Evolutionary conservation across 495 filamentous ascomycete genomes (phyloP).

Genomic region (Penicillium verhagenii): DNA sequence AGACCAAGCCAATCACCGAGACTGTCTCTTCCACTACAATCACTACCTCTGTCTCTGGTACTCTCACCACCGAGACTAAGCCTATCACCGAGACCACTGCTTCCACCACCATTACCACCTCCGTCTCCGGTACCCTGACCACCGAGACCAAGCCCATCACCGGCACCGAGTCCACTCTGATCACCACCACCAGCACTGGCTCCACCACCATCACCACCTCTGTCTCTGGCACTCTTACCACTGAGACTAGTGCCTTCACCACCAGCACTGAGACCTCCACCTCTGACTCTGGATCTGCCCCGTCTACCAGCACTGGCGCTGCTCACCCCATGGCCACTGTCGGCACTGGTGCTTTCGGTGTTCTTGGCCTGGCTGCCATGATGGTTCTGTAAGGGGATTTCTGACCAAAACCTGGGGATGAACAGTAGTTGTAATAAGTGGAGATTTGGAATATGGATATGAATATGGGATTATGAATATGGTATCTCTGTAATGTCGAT

Average conservation of each 20-base stretch:
- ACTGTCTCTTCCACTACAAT: no score
- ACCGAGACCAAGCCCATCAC: not conserved
- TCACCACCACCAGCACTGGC: conserved; percentile 17
- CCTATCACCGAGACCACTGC: conserved; percentile 1
- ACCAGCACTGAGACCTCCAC: conserved; percentile 11
- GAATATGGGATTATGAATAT: not conserved
- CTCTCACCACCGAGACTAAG: conserved; percentile 19
- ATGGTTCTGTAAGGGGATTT: conserved; percentile 36
- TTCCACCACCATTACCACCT: conserved; percentile 2
- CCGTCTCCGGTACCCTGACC: conserved; percentile 11
- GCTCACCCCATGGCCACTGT: conserved; percentile 37
- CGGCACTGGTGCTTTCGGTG: conserved; percentile 37
- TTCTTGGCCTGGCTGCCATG: conserved; percentile 40
- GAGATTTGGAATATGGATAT: not conserved
- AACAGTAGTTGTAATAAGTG: not conserved
- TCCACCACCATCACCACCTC: conserved; percentile 16
- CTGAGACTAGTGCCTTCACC: no score
- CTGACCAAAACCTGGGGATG: not conserved
- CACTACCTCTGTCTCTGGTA: conserved; percentile 11
- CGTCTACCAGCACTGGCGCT: conserved; percentile 26
- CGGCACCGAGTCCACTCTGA: conserved; percentile 10
- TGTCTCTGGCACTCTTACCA: conserved; percentile 15
- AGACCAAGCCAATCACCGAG: not conserved
- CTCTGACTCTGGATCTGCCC: conserved; percentile 8
- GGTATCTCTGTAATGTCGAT: conserved; percentile 20